Evolutionary conservation across 139 green algal genomes (phyloP).

Genomic region (Coelastrella sp.): DNA sequence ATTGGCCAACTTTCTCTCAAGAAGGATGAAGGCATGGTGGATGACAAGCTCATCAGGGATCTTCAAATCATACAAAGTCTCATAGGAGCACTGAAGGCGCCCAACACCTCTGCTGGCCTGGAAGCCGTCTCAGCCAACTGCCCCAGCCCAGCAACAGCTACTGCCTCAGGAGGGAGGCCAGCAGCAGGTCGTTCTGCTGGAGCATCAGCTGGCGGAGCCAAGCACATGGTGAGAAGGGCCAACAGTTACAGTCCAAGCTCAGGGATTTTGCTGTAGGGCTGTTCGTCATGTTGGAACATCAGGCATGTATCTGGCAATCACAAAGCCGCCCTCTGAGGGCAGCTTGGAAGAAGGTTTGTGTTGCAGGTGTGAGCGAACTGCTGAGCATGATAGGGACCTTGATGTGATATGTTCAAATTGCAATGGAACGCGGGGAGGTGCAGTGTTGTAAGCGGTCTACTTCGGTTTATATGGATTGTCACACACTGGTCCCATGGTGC

Average conservation of each 20-base stretch:
- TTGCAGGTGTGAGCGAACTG: too few relatives aligned
- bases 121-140: not conserved
- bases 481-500: too few relatives aligned
- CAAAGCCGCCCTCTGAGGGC: too few relatives aligned
- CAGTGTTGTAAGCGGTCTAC: too few relatives aligned
- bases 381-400: too few relatives aligned
- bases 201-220: not conserved
- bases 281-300: too few relatives aligned
- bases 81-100: constrained; percentile 52
- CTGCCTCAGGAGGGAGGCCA: not conserved
- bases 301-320: too few relatives aligned
- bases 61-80: constrained; percentile 63
- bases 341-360: too few relatives aligned
- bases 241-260: constrained; percentile 38
- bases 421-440: too few relatives aligned
- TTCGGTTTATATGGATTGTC: too few relatives aligned
- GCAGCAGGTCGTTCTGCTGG: not conserved
- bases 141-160: not conserved
- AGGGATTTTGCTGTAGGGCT: not conserved
- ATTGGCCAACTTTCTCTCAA: constrained; percentile 56
- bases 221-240: not conserved
- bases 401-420: too few relatives aligned
- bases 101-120: not conserved
- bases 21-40: constrained; percentile 59
- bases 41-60: constrained; percentile 63